Percentiles rank a stretch among this genome's conserved stretches.
phyloP scores from a whole-genome alignment of 371 early-diverging fungal species.

The Zychaea mexicana region DNA sequence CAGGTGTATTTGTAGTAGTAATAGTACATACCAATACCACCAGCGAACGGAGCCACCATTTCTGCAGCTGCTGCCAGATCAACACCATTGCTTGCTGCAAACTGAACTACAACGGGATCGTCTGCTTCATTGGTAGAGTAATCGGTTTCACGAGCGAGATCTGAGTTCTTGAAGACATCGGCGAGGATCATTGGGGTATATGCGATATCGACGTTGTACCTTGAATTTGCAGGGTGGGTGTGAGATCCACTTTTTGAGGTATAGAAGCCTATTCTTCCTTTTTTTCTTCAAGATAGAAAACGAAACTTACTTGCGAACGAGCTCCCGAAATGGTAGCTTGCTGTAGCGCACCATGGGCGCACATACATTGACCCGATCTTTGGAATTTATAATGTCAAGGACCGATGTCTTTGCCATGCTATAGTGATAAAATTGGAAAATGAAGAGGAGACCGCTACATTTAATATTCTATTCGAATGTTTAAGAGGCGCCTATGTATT shows the following conservation, averaged over 20 bases:
- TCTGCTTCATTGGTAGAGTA: constrained; percentile 79
- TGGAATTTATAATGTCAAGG: constrained; percentile 18
- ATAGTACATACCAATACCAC: constrained; percentile 64
- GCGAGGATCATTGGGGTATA: constrained; percentile 99
- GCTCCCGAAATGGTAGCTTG: constrained; percentile 91
- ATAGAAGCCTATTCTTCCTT: too few relatives aligned
- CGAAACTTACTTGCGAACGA: constrained; percentile 73
- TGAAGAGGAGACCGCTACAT: neutral
- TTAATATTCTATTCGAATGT: too few relatives aligned
- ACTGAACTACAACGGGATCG: constrained; percentile 90
- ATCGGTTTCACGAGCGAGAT: constrained; percentile 80
- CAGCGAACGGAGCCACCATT: constrained; percentile 79
- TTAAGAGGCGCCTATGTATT: too few relatives aligned
- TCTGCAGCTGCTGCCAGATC: constrained; percentile 89
- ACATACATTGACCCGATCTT: constrained; percentile 73
- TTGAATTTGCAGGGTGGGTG: neutral
- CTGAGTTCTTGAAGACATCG: constrained; percentile 86
- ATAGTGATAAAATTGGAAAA: neutral
- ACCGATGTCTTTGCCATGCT: constrained; percentile 6
- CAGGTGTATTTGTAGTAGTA: too few relatives aligned
- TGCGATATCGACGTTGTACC: constrained; percentile 89
- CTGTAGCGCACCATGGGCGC: constrained; percentile 99
- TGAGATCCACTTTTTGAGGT: neutral
- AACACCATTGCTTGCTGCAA: constrained; percentile 82
- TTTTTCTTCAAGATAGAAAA: neutral